phyloP scores from a whole-genome alignment of 2,329 filamentous ascomycete species.

The Camptophora hylomeconis region DNA sequence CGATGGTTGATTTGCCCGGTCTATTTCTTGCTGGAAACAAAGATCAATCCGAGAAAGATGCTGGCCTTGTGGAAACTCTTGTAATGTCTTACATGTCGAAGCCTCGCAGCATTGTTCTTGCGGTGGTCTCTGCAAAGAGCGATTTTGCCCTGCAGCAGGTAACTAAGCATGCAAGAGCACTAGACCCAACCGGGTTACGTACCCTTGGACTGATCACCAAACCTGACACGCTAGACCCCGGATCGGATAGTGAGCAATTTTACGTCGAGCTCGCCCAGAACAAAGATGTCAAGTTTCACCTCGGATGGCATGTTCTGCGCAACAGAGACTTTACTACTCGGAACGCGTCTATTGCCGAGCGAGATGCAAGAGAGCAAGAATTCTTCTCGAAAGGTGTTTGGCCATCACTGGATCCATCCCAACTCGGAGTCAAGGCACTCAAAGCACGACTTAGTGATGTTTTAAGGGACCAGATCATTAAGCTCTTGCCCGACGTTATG shows the following conservation, averaged over 20 bases:
- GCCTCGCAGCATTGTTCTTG: slow-evolving; percentile 33
- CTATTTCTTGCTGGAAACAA: slow-evolving; percentile 22
- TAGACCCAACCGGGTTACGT: slow-evolving; percentile 24
- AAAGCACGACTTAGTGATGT: slow-evolving; percentile 22
- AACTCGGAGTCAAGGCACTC: slow-evolving; percentile 22
- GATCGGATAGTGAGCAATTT: slow-evolving; percentile 23
- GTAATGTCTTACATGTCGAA: slow-evolving; percentile 29
- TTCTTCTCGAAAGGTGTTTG: slow-evolving; percentile 22
- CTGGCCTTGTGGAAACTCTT: slow-evolving; percentile 38
- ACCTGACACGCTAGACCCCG: slow-evolving; percentile 25
- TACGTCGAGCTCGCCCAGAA: slow-evolving; percentile 29
- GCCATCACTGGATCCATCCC: slow-evolving; percentile 18
- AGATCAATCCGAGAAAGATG: slow-evolving; percentile 28
- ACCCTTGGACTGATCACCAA: slow-evolving; percentile 38
- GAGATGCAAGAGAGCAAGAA: slow-evolving; percentile 21
- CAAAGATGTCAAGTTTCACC: slow-evolving; percentile 21
- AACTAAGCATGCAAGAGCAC: slow-evolving; percentile 22
- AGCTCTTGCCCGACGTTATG: slow-evolving; percentile 25
- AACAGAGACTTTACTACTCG: slow-evolving; percentile 30
- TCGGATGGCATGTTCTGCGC: slow-evolving; percentile 38
- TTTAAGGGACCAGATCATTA: slow-evolving; percentile 22
- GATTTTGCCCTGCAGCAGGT: slow-evolving; percentile 31
- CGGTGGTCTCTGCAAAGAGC: slow-evolving; percentile 32
- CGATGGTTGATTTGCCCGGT: slow-evolving; percentile 33
- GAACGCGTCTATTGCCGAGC: slow-evolving; percentile 9